phyloP scores from a whole-genome alignment of 2,329 filamentous ascomycete genomes.

The Pseudocercospora ulei region DNA sequence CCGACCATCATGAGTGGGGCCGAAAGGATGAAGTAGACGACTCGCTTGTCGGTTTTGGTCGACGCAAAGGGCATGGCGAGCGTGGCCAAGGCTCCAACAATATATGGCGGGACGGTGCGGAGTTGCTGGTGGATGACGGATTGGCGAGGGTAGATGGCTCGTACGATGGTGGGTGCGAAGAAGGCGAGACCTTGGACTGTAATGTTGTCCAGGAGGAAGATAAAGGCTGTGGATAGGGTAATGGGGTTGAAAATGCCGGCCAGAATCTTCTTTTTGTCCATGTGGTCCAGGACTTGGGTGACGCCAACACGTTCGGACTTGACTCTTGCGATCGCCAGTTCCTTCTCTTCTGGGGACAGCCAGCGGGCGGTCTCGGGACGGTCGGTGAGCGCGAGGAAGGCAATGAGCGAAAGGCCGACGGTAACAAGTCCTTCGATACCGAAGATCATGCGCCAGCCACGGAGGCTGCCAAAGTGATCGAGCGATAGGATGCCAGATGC shows the following conservation, averaged over 20 bases:
- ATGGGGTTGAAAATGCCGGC: conserved; percentile 57
- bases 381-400: conserved; percentile 58
- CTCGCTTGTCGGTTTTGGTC: conserved; percentile 52
- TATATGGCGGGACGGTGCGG: conserved; percentile 60
- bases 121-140: conserved; percentile 56
- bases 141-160: conserved; percentile 54
- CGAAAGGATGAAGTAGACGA: conserved; percentile 51
- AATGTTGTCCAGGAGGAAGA: conserved; percentile 58
- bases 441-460: conserved; percentile 61
- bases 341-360: conserved; percentile 57
- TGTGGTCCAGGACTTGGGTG: conserved; percentile 54
- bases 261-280: conserved; percentile 51
- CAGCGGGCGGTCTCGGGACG: conserved; percentile 58
- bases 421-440: conserved; percentile 61
- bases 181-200: conserved; percentile 62
- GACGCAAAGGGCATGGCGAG: conserved; percentile 52
- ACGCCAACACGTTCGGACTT: conserved; percentile 58
- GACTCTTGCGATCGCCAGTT: conserved; percentile 55
- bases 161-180: conserved; percentile 61
- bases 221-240: conserved; percentile 47
- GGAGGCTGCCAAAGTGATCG: conserved; percentile 48
- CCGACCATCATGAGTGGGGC: conserved; percentile 58
- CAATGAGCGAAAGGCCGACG: conserved; percentile 48
- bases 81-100: conserved; percentile 59
- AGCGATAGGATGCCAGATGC: conserved; percentile 54